A percentile compares a stretch with the other conserved stretches of the same genome.
Evolutionary conservation across 2,329 filamentous ascomycete species (phyloP).

Genomic region (Trichoderma atroviride): DNA sequence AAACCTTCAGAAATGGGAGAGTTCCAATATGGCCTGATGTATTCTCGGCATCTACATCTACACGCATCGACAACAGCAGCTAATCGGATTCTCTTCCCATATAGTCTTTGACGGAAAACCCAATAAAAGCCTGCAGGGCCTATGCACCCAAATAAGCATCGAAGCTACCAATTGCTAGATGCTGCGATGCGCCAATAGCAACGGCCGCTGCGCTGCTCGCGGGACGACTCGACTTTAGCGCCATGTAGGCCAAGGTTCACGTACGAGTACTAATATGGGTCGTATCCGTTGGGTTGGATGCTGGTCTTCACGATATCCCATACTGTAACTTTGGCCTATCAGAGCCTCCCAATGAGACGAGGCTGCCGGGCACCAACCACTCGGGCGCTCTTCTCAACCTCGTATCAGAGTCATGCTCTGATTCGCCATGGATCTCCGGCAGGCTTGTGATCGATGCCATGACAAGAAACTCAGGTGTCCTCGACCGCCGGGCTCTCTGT

Average conservation of each 20-base stretch:
- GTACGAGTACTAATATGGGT: constrained; percentile 29
- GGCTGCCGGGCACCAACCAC: not conserved
- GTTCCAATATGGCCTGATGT: not conserved
- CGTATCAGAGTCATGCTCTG: not conserved
- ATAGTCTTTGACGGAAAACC: not conserved
- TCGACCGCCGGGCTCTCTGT: constrained; percentile 40
- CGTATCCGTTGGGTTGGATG: not conserved
- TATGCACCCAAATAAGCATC: not conserved
- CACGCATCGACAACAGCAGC: not conserved
- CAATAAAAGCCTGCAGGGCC: not conserved
- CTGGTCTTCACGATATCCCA: not conserved
- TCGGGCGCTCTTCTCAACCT: not conserved
- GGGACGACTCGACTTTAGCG: constrained; percentile 7
- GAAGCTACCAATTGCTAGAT: not conserved
- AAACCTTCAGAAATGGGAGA: no score
- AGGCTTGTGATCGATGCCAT: constrained; percentile 50
- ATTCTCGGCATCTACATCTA: not conserved
- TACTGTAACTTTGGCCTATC: not conserved
- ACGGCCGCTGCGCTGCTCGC: not conserved
- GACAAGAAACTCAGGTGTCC: constrained; percentile 52
- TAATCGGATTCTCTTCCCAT: not conserved
- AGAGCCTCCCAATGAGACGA: not conserved
- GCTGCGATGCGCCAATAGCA: constrained; percentile 16
- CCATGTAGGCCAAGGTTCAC: constrained; percentile 24
- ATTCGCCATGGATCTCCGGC: constrained; percentile 30